Conservation (phyloP, 2,329 filamentous ascomycete genomes). For the Trichoderma polysporum region DNA sequence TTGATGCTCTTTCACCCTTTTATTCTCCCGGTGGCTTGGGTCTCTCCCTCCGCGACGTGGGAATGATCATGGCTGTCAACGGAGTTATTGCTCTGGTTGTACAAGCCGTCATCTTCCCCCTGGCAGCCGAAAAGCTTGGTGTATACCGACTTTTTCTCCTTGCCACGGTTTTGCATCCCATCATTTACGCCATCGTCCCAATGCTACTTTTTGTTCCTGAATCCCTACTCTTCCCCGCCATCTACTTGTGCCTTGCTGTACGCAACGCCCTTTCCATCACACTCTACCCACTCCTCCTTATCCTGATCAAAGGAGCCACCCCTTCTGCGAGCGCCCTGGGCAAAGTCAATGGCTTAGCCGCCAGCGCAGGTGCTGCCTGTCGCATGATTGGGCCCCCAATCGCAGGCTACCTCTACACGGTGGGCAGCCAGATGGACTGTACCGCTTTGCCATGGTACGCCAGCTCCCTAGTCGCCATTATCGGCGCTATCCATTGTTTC, state of each 20-base stretch:
- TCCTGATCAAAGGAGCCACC: slow-evolving; percentile 66
- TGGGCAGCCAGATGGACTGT: slow-evolving; percentile 59
- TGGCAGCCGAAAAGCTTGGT: slow-evolving; percentile 57
- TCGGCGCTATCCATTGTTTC: slow-evolving; percentile 62
- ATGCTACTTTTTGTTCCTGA: slow-evolving; percentile 56
- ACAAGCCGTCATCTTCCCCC: slow-evolving; percentile 60
- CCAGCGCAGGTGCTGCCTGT: slow-evolving; percentile 64
- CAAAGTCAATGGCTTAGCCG: slow-evolving; percentile 65
- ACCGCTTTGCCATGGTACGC: slow-evolving; percentile 65
- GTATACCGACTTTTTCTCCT: slow-evolving; percentile 60
- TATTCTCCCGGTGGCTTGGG: slow-evolving; percentile 63
- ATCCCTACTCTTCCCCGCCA: slow-evolving; percentile 51
- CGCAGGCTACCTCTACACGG: slow-evolving; percentile 61
- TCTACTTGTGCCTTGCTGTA: slow-evolving; percentile 58
- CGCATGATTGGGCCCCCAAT: slow-evolving; percentile 67
- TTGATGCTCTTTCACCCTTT: slow-evolving; percentile 44
- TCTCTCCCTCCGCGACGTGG: slow-evolving; percentile 61
- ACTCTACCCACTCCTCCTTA: slow-evolving; percentile 65
- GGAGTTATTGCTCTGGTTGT: slow-evolving; percentile 59
- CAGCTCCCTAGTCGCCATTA: slow-evolving; percentile 54
- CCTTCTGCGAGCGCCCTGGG: slow-evolving; percentile 57
- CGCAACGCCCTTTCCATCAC: slow-evolving; percentile 63
- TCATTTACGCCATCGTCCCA: slow-evolving; percentile 61
- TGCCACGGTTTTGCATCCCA: slow-evolving; percentile 59
- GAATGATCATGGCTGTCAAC: slow-evolving; percentile 60